A percentile compares a stretch with the other conserved stretches of the same genome.
Conservation (phyloP, 129 eudicot genomes). For the Solidago caesia region DNA sequence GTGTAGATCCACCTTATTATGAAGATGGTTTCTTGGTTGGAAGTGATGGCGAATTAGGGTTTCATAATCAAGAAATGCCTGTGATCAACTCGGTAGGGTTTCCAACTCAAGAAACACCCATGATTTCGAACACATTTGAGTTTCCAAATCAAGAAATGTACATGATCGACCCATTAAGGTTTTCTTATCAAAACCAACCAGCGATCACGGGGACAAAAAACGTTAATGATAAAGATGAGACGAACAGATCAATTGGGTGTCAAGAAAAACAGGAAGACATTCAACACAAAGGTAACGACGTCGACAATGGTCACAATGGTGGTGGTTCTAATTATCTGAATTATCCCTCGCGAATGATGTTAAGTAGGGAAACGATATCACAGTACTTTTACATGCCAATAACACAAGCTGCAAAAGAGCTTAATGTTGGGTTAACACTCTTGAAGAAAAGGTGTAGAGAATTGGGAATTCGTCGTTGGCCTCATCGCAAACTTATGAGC, state of each 20-base stretch:
- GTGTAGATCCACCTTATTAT: conserved; percentile 18
- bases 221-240: conserved; percentile 1
- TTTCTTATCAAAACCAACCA: conserved; percentile 23
- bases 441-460: conserved; percentile 86
- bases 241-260: background rate
- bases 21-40: conserved; percentile 11
- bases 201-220: background rate
- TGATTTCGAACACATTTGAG: conserved; percentile 2
- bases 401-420: conserved; percentile 78
- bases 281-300: background rate
- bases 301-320: background rate
- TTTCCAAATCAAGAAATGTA: conserved; percentile 19
- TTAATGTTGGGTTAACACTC: conserved; percentile 74
- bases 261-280: conserved; percentile 2
- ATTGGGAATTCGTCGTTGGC: conserved; percentile 86
- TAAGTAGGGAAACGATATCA: conserved; percentile 52
- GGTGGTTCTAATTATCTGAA: background rate
- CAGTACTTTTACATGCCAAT: conserved; percentile 87
- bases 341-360: conserved; percentile 16
- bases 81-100: background rate
- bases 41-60: conserved; percentile 21
- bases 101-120: conserved; percentile 14
- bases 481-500: conserved; percentile 85
- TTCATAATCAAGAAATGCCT: conserved; percentile 15
- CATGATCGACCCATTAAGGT: conserved; percentile 1